These are phyloP conservation scores for Neonectria magnoliae DNA, from an alignment of 2,329 filamentous ascomycete genomes.

Conservation along the genomic window DNA sequence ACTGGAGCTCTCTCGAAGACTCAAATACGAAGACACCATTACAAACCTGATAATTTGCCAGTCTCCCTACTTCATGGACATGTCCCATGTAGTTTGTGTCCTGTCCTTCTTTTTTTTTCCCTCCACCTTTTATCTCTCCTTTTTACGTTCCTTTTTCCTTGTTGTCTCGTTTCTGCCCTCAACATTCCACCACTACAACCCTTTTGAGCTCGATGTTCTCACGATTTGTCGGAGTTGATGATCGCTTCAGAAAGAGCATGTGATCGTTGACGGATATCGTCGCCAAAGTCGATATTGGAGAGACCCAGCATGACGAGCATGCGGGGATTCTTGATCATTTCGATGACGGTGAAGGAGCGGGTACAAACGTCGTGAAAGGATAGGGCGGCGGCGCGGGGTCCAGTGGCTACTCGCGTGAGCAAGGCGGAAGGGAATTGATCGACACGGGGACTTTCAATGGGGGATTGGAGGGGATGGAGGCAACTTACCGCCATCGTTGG, in stretches of 20 bases:
- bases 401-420: constrained; percentile 29
- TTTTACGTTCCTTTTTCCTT: not conserved
- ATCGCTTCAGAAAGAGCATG: constrained; percentile 40
- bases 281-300: constrained; percentile 43
- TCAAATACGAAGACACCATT: constrained; percentile 21
- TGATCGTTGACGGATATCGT: constrained; percentile 41
- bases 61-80: not conserved
- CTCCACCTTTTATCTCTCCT: not conserved
- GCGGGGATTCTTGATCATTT: constrained; percentile 44
- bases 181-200: not conserved
- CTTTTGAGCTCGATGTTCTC: not conserved
- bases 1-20: constrained; percentile 17
- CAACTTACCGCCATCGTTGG: constrained; percentile 41
- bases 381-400: constrained; percentile 36
- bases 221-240: not conserved
- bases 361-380: constrained; percentile 46
- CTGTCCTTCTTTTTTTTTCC: not conserved
- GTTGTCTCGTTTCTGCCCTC: not conserved
- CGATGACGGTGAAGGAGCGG: constrained; percentile 45
- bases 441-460: not conserved
- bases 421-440: not conserved
- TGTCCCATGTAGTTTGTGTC: not conserved
- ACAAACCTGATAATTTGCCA: constrained; percentile 20
- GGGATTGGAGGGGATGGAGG: not conserved
- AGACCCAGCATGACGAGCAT: constrained; percentile 49